Base-by-base conservation (phyloP, 805 yeast species). In the Candida xiaguanensis region DNA sequence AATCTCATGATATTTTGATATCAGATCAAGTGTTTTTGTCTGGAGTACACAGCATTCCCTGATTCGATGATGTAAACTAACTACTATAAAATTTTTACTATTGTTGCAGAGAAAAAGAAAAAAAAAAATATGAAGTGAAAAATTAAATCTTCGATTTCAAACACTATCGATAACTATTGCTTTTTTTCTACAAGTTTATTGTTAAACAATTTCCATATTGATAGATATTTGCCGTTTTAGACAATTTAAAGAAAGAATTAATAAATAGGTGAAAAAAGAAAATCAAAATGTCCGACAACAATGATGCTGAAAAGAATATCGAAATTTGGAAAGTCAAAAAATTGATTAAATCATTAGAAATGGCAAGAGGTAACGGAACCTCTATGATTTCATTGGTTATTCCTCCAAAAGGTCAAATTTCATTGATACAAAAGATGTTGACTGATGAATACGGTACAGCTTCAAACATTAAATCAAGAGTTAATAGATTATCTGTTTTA, bases 301-400 rank as follows among this genome's bases (percentile, higher is more conserved):
- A 80, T 45, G 95, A 88, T 50, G 93, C 95, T 38, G 99, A 93
- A 62, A 89, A 86, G 72, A 91, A 90, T 72, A 91, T 93, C 61
- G 96, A 93, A 73, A 90, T 93, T 74, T 93, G 99, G 99, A 93
- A 93, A 80, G 82, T 93, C 75, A 91, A 90, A 75, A 93, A 93
- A 70, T 76, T 88, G 65, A 71, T 90, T 75, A 85, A 85, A 67
- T 78, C 84, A 44, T 76, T 93, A 52, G 93, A 93, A 61, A 71
- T 70, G 55, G 98, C 98, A 39, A 80, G 96, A 65, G 99, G 99
- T 65, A 93, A 91, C 63, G 99, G 99, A 66, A 93, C 99, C 34
- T 93, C 99, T 17, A 93, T 93, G 98, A 93, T 93, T 59, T 89
- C 97, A 19, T 74, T 93, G 61, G 86, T 93, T 53, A 87, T 90